Evolutionary conservation across 2,329 filamentous ascomycete species (phyloP), one percentile per base, ranked within the genome.

Genomic region (Paraphaeosphaeria sporulosa): DNA sequence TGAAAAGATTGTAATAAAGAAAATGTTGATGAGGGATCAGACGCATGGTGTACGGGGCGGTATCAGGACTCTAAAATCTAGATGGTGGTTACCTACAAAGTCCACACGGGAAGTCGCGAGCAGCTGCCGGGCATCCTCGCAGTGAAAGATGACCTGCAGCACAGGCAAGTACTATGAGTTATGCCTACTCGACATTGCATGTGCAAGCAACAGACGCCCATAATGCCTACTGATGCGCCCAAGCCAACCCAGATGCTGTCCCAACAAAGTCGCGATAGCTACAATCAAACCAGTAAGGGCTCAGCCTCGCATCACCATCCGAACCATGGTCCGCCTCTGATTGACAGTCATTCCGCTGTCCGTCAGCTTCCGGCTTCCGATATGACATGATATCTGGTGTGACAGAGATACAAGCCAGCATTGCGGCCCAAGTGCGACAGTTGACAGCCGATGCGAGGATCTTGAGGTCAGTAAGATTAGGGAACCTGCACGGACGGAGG

Each of bases 371-470:
- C 30, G 19, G 15, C 27, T 44, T 44, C 34, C 30, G 42, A 47
- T 25, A 44, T 49, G 43, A 47, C 48, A 55, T 44, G 44, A 48
- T 25, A 53, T 52, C 52, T 56, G 13, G 58, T 56, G 48, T 38
- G 36, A 58, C 27, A 54, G 53, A 25, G 19, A 32, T 30, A 42
- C 25, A 21, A 30, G 42, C 13, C 21, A 38, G 40, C 52, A 42
- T 63, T 62, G 63, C 59, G 47, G 61, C 63, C 63, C 58, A 63
- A 65, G 60, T 65, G 42, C 57, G 46, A 65, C 63, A 61, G 46
- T 48, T 51, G 51, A 54, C 51, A 55, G 59, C 30, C 15, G 23
- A 40, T 36, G 46, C 38, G 56, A 58, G 34, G 57, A 58, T 62
- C 48, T 43, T 51, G 59, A 56, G 51, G 38, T 55, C 52, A n/a